A percentile compares a stretch with the other conserved stretches of the same genome.
phyloP scores from a whole-genome alignment of 2,329 filamentous ascomycete genomes.

The Orbilia brochopaga region DNA sequence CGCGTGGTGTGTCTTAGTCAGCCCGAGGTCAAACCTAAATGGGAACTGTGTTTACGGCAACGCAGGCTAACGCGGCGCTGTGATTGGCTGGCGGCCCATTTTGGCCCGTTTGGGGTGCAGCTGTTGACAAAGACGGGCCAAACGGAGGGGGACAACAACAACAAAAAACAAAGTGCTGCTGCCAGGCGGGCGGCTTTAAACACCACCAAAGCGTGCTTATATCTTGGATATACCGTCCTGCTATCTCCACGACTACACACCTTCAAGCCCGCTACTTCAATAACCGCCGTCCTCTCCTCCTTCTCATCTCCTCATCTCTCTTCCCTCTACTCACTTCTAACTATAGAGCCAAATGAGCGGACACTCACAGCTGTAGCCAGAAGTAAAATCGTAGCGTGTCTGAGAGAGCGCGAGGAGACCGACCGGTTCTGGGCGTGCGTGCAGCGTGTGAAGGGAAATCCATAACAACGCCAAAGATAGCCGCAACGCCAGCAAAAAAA shows the following conservation, averaged over 20 bases:
- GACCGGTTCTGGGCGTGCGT: too few species aligned
- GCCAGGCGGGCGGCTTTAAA: constrained; percentile 44
- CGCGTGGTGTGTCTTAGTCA: constrained; percentile 49
- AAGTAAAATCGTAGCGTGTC: neutral
- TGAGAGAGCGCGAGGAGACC: too few species aligned
- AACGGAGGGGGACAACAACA: constrained; percentile 48
- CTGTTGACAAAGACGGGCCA: constrained; percentile 46
- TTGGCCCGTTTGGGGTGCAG: neutral
- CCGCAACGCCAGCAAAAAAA: too few species aligned
- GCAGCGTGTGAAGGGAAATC: neutral
- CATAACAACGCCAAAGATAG: constrained; percentile 38
- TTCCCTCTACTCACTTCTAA: constrained; percentile 37
- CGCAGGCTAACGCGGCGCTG: neutral
- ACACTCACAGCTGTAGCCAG: neutral
- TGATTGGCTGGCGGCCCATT: constrained; percentile 25
- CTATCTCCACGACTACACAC: constrained; percentile 50
- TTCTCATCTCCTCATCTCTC: constrained; percentile 48
- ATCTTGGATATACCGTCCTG: constrained; percentile 15
- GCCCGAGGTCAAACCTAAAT: constrained; percentile 11
- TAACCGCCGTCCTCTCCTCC: constrained; percentile 48
- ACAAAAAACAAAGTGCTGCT: constrained; percentile 30
- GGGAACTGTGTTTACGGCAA: constrained; percentile 38
- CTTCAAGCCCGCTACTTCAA: constrained; percentile 52
- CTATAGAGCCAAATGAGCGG: neutral
- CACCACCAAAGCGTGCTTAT: constrained; percentile 24